Base-by-base conservation (phyloP, 2,329 filamentous ascomycete species). In the Exutisphaerella laricina region DNA sequence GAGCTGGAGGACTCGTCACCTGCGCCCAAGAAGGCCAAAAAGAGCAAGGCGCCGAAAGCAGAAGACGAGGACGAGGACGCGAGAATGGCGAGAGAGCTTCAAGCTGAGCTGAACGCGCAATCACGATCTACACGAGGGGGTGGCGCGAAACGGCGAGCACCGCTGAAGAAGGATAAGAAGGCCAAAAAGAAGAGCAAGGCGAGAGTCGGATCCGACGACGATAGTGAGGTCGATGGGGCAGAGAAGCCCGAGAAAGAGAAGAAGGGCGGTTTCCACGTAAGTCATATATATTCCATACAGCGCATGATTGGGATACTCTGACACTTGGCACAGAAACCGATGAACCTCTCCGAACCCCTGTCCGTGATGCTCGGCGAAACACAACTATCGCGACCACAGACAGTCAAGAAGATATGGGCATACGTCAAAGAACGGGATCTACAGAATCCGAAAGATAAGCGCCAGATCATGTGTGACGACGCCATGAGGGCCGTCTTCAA, bases 361-460 rank as follows among this genome's bases (percentile, higher is more conserved):
- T 75, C 82, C 1, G 80, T 80, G 45, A 70, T 92, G 14, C 77
- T 84, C 43, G 84, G 84, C 34, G 82, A 85, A 59, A 70, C 77
- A 3, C 60, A 95, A 81, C 78, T 98, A 16, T 94, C 92, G 12
- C 84, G 92, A 29, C 90, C 92, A 0, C 88, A 97, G 65, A 90
- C 90, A 0, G 92, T 98, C 57, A 97, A 97, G 72, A 85, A 85
- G 63, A 82, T 98, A 41, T 98, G 92, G 92, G 82, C 84, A 48
- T 88, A 98, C 61, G 94, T 98, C 69, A 94, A 94, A 59, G 79
- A 74, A 46, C 82, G 89, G 54, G 78, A 88, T 29, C 79, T 98
- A 4, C 92, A 98, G 66, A 89, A 97, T 55, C 90, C 89, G 0
- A 79, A 66, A 51, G 90, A 98, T 70, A 90, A 89, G 65, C 85